These are phyloP conservation scores for Citrus sp. DNA, from an alignment of 345 rosid species.

Conservation along the genomic window DNA sequence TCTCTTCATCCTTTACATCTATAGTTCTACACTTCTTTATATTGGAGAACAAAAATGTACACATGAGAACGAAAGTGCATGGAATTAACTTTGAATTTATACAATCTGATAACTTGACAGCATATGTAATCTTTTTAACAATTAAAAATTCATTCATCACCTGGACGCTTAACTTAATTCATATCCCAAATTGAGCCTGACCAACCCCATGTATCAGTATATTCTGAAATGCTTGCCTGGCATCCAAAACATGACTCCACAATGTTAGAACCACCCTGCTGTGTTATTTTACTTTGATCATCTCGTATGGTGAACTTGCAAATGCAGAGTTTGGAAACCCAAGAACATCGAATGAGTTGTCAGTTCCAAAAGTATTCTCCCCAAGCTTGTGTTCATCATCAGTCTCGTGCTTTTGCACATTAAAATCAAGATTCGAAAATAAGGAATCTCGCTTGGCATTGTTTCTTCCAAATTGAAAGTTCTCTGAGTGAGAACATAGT, in stretches of 20 bases:
- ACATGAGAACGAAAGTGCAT: background rate
- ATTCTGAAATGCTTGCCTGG: background rate
- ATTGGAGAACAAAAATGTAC: background rate
- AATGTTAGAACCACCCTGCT: constrained; percentile 19
- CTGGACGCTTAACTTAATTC: constrained; percentile 5
- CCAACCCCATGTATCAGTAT: constrained; percentile 19
- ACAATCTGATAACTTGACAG: background rate
- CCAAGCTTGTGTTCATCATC: constrained; percentile 12
- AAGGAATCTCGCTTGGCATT: constrained; percentile 13
- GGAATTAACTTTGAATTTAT: background rate
- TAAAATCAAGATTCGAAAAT: constrained; percentile 6
- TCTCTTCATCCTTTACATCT: too few species aligned
- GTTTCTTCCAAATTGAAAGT: constrained; percentile 6
- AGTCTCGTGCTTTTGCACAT: background rate
- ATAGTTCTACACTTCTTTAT: background rate
- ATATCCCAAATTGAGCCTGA: constrained; percentile 24
- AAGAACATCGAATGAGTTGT: constrained; percentile 7
- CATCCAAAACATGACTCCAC: constrained; percentile 12
- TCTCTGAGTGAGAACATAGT: constrained; percentile 2
- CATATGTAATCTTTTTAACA: background rate
- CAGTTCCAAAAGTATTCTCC: constrained; percentile 11
- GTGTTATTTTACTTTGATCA: constrained; percentile 26
- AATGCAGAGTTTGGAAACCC: constrained; percentile 15
- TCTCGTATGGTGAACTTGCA: constrained; percentile 52
- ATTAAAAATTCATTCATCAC: background rate